Evolutionary conservation across 2,329 filamentous ascomycete genomes (phyloP).

Genomic region (Clarireedia homoeocarpa): DNA sequence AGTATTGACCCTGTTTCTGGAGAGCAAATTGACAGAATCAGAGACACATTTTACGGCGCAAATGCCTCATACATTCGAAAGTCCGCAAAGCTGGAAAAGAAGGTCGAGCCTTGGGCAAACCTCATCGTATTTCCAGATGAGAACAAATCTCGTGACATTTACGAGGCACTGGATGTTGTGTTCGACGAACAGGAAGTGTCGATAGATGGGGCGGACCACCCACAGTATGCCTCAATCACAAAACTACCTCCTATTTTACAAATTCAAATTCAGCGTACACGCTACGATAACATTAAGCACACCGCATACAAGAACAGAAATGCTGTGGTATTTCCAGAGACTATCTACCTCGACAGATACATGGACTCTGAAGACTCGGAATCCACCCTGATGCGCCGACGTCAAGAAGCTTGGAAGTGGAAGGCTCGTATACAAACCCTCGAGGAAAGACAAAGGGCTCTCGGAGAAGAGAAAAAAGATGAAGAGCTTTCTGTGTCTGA

Average conservation of each 20-base stretch:
- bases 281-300: constrained; percentile 55
- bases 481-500: constrained; percentile 23
- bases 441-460: constrained; percentile 32
- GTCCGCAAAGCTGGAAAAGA: constrained; percentile 35
- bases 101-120: constrained; percentile 38
- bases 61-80: constrained; percentile 53
- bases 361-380: constrained; percentile 55
- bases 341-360: constrained; percentile 82
- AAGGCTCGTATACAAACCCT: constrained; percentile 55
- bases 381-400: constrained; percentile 53
- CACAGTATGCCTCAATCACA: constrained; percentile 64
- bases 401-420: constrained; percentile 67
- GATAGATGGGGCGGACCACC: constrained; percentile 50
- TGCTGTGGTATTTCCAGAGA: constrained; percentile 70
- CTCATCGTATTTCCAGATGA: constrained; percentile 52
- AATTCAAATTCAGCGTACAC: constrained; percentile 78
- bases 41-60: constrained; percentile 59
- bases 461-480: constrained; percentile 14
- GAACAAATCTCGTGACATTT: constrained; percentile 53
- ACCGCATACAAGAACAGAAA: constrained; percentile 65
- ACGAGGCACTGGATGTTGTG: constrained; percentile 75
- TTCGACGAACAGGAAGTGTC: constrained; percentile 75
- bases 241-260: constrained; percentile 79
- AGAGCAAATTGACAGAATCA: constrained; percentile 75
- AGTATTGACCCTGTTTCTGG: constrained; percentile 54